phyloP scores from a whole-genome alignment of 179 eudicot species.

The Heliamphora pulchella region DNA sequence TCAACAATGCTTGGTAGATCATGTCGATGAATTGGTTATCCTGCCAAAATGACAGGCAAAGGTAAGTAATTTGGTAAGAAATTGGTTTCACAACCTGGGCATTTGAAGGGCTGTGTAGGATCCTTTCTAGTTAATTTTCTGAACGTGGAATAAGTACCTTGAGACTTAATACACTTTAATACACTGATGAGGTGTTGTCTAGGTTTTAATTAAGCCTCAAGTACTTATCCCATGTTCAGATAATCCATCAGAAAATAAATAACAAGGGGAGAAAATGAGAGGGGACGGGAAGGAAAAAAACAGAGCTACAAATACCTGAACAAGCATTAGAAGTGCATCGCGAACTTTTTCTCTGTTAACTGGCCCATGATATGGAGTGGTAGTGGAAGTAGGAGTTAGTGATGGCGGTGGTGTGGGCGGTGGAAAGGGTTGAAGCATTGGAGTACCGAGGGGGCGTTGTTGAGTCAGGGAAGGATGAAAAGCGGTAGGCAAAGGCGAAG shows the following conservation, averaged over 20 bases:
- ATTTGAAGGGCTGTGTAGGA: neutral
- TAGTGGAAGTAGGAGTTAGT: conserved; percentile 38
- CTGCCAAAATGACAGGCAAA: conserved; percentile 27
- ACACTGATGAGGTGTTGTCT: no score
- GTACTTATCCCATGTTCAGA: no score
- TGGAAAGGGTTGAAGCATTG: conserved; percentile 89
- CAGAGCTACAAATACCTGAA: conserved; percentile 48
- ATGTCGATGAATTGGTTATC: conserved; percentile 72
- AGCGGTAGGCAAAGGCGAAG: conserved; percentile 44
- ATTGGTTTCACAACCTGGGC: neutral
- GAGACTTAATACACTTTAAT: no score
- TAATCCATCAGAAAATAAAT: neutral
- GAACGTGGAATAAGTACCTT: no score
- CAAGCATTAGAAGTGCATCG: conserved; percentile 70
- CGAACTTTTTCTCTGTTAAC: conserved; percentile 69
- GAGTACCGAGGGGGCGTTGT: conserved; percentile 64
- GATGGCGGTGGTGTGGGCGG: conserved; percentile 83
- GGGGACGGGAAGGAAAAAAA: conserved; percentile 13
- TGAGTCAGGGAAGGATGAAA: conserved; percentile 50
- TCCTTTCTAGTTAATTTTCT: no score
- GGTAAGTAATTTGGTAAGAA: neutral
- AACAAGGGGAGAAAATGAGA: conserved; percentile 14
- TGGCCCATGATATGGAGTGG: conserved; percentile 38
- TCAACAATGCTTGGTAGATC: conserved; percentile 60
- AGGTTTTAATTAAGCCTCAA: no score